Evolutionary conservation across 2,329 filamentous ascomycete genomes (phyloP).

Genomic region (Fusarium kyushuense): DNA sequence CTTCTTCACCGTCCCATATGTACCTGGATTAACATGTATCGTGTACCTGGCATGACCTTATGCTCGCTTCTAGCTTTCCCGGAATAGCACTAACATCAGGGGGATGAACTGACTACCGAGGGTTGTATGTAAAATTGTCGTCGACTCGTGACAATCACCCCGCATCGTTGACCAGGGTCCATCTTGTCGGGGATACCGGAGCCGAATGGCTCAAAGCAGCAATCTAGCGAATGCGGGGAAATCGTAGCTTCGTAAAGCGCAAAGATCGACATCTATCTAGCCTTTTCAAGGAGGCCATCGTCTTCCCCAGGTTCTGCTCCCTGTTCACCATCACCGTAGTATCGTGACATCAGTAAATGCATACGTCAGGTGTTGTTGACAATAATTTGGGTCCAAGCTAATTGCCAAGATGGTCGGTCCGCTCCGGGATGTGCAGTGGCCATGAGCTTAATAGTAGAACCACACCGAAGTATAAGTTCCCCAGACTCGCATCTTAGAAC

Average conservation of each 20-base stretch:
- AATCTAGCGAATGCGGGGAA: constrained; percentile 5
- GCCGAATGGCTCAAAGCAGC: not conserved
- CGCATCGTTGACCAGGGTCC: not conserved
- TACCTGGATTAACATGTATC: too few relatives aligned
- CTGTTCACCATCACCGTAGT: not conserved
- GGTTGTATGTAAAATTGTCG: not conserved
- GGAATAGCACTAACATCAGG: not conserved
- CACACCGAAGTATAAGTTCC: constrained; percentile 9
- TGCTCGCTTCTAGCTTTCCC: too few relatives aligned
- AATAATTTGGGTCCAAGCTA: rapidly evolving
- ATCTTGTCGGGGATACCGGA: constrained; percentile 23
- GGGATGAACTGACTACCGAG: constrained; percentile 5
- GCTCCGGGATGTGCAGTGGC: constrained; percentile 1
- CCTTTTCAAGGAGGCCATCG: not conserved
- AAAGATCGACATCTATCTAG: constrained; percentile 8
- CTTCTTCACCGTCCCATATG: too few relatives aligned
- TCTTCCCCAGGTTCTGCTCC: constrained; percentile 11
- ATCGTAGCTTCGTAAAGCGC: not conserved
- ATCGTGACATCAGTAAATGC: not conserved
- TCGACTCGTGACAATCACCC: constrained; percentile 15
- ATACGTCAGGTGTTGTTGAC: constrained; percentile 16
- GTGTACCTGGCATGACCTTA: too few relatives aligned
- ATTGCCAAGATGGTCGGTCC: constrained; percentile 18
- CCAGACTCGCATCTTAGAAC: rapidly evolving
- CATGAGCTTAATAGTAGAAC: not conserved